phyloP scores from a whole-genome alignment of 371 early-diverging fungal species.

The Funneliformis caledonium region DNA sequence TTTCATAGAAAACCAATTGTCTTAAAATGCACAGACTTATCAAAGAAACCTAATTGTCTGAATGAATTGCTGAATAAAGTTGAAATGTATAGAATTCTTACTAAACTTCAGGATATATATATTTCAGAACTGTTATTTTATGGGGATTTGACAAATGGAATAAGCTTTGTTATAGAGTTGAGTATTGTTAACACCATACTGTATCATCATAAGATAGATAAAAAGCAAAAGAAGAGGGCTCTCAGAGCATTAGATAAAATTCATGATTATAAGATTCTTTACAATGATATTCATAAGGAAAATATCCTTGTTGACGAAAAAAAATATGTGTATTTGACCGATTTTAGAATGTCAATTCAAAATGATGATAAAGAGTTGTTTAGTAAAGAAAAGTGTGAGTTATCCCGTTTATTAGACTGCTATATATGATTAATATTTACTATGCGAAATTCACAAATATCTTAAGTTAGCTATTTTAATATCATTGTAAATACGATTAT shows the following conservation, averaged over 20 bases:
- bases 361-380: not conserved
- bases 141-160: conserved; percentile 11
- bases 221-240: too few relatives aligned
- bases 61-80: too few relatives aligned
- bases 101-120: conserved; percentile 28
- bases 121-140: not conserved
- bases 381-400: not conserved
- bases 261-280: conserved; percentile 10
- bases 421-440: too few relatives aligned
- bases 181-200: conserved; percentile 14
- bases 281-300: conserved; percentile 24
- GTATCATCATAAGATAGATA: not conserved
- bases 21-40: too few relatives aligned
- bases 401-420: not conserved
- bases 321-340: conserved; percentile 5
- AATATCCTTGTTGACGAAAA: conserved; percentile 29
- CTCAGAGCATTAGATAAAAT: too few relatives aligned
- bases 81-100: not conserved
- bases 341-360: conserved; percentile 15
- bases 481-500: too few relatives aligned
- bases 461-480: too few relatives aligned
- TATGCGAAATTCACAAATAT: too few relatives aligned
- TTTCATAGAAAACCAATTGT: not conserved
- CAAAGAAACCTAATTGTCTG: too few relatives aligned
- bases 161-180: conserved; percentile 32